These are phyloP conservation scores for Erigeron canadensis DNA, from an alignment of 129 eudicot species.

Conservation along the genomic window DNA sequence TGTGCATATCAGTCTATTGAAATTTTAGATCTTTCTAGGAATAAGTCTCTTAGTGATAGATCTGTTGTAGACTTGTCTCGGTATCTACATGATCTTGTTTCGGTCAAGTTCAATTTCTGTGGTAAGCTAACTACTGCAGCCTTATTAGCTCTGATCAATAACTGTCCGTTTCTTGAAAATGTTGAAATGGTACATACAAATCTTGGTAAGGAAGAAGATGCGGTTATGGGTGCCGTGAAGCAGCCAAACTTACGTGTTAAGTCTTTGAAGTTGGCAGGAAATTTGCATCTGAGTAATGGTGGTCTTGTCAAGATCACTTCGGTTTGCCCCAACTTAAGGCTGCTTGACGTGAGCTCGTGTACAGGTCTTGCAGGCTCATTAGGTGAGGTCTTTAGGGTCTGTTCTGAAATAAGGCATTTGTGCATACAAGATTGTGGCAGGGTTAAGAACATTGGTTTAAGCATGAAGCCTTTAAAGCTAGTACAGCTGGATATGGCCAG, in stretches of 20 bases:
- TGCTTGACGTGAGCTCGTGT: slow-evolving; percentile 48
- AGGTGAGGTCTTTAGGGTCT: slow-evolving; percentile 33
- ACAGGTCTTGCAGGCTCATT: slow-evolving; percentile 32
- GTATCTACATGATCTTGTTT: slow-evolving; percentile 35
- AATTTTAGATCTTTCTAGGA: slow-evolving; percentile 35
- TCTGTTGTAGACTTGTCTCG: slow-evolving; percentile 30
- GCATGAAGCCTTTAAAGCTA: slow-evolving; percentile 35
- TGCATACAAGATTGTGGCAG: slow-evolving; percentile 38
- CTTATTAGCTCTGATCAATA: slow-evolving; percentile 35
- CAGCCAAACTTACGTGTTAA: slow-evolving; percentile 26
- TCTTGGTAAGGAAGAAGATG: slow-evolving; percentile 31
- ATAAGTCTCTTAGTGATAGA: slow-evolving; percentile 31
- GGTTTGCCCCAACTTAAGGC: slow-evolving; percentile 45
- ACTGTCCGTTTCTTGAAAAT: slow-evolving; percentile 41
- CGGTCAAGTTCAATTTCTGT: slow-evolving; percentile 44
- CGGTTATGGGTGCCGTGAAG: slow-evolving; percentile 10
- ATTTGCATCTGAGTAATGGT: slow-evolving; percentile 32
- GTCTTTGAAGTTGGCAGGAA: slow-evolving; percentile 35
- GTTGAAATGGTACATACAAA: slow-evolving; percentile 41
- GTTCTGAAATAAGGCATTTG: slow-evolving; percentile 46
- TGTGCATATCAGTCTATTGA: slow-evolving; percentile 36
- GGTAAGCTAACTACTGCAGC: slow-evolving; percentile 35
- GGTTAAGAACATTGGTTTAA: slow-evolving; percentile 41
- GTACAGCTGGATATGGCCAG: slow-evolving; percentile 41
- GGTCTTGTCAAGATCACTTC: slow-evolving; percentile 37